Base-by-base conservation (phyloP, 768 basidiomycete species). In the Russula emetica region DNA sequence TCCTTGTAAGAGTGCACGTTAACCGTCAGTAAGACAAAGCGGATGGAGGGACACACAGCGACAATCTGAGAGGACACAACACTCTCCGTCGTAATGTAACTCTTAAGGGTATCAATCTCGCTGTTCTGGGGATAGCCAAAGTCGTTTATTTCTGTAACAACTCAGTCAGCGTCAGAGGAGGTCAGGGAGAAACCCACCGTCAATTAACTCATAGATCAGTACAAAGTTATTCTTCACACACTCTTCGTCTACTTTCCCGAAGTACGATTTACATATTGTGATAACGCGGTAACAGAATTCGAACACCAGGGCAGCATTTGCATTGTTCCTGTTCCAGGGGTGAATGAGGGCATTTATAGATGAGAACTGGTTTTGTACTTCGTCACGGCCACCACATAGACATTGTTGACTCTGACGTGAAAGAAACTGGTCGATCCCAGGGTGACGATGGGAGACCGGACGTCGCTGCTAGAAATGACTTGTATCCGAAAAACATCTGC, bases 51-150 rank as follows among this genome's bases (percentile, higher is more conserved):
- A 74, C 87, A 24, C 69, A 95, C 94, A 47, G 90, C 86, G 47
- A 90, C 91, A 65, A 88, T 84, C n/a, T 88, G 83, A 5, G 91
- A 82, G 4, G 88, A 90, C 65, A 95, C 88, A 49, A 98, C 86
- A 68, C 94, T 94, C 76, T 98, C 96, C 0, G 96, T 98, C 24
- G 97, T 99, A 67, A 99, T 98, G 74, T 97, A 98, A 62, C 89
- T 88, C 76, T 99, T 98, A 54, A 99, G 79, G 1, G 97, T 96
- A 73, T 99, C 97, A 53, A 91, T 93, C 75, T 99, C 97, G 67
- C 96, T 97, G 73, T 98, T 99, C 76, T 99, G 97, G 20, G 97
- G 97, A 76, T 95, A 99, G 57, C 97, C 97, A 75, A 98, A 98
- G 77, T 99, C 97, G 73, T 90, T 90, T 76, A 98, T 98, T 76